These are phyloP conservation scores for Cryptococcus jaspeensis DNA, from an alignment of 1,284 basidiomycete genomes.

Conservation along the genomic window DNA sequence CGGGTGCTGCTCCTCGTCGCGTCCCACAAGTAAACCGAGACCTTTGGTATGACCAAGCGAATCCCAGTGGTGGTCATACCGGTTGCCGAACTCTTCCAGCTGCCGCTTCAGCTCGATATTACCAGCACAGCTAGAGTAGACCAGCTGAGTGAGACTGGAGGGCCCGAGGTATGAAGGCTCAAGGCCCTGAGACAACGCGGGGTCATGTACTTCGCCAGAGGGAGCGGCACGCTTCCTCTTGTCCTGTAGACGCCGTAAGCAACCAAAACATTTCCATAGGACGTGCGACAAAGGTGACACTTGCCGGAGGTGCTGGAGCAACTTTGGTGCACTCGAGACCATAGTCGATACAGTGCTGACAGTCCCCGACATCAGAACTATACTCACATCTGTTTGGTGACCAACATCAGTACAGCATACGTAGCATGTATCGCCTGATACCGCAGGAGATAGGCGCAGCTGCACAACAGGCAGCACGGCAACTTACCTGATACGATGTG, in stretches of 20 bases:
- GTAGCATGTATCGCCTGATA: background rate
- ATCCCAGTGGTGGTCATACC: slow-evolving; percentile 7
- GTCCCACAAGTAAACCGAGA: background rate
- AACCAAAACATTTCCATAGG: background rate
- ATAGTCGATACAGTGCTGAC: slow-evolving; percentile 7
- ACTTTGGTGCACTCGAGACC: slow-evolving; percentile 4
- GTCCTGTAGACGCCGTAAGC: background rate
- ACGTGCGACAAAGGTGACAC: background rate
- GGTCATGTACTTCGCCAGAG: background rate
- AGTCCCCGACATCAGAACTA: background rate
- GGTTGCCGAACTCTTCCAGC: background rate
- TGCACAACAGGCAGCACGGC: too few relatives aligned
- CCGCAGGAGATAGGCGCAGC: too few relatives aligned
- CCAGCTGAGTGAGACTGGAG: slow-evolving; percentile 7
- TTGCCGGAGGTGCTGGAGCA: slow-evolving; percentile 5
- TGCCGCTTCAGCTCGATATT: background rate
- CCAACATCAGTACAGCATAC: background rate
- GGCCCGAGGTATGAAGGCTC: slow-evolving; percentile 9
- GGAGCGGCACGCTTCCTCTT: background rate
- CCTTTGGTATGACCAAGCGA: slow-evolving; percentile 2
- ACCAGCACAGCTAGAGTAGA: background rate
- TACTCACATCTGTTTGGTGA: slow-evolving; percentile 4
- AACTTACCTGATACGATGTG: slow-evolving; percentile 9
- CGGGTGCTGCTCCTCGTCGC: slow-evolving; percentile 1
- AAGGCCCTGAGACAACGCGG: slow-evolving; percentile 5